Conservation (phyloP, 2,329 filamentous ascomycete species). For the Emergomyces pasteurianus region DNA sequence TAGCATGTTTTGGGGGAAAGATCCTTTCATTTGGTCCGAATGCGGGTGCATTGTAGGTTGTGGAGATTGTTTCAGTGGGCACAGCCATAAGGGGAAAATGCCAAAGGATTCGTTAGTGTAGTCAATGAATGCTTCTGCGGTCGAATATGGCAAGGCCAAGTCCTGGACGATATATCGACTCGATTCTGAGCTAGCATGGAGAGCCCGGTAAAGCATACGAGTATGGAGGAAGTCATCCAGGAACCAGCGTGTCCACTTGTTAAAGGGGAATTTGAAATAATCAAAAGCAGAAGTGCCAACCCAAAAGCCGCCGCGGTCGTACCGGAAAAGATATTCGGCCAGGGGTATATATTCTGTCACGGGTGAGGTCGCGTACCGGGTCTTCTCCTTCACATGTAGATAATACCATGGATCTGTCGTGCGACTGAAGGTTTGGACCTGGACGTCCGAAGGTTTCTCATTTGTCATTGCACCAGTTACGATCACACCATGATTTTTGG, state of each 20-base stretch:
- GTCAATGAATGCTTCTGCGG: slow-evolving; percentile 38
- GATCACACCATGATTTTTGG: slow-evolving; percentile 40
- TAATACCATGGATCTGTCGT: slow-evolving; percentile 62
- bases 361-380: slow-evolving; percentile 6
- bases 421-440: slow-evolving; percentile 41
- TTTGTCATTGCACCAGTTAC: slow-evolving; percentile 47
- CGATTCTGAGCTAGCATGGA: slow-evolving; percentile 44
- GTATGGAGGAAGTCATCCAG: slow-evolving; percentile 49
- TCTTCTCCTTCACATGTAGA: slow-evolving; percentile 45
- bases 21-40: not conserved
- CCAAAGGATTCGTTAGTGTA: slow-evolving; percentile 35
- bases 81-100: slow-evolving; percentile 49
- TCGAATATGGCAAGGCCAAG: slow-evolving; percentile 42
- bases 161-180: slow-evolving; percentile 48
- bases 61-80: slow-evolving; percentile 32
- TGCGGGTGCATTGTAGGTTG: not conserved
- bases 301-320: slow-evolving; percentile 51
- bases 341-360: slow-evolving; percentile 34
- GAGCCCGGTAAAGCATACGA: slow-evolving; percentile 46
- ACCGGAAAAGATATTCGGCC: slow-evolving; percentile 43
- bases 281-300: slow-evolving; percentile 43
- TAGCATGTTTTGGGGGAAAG: slow-evolving; percentile 15
- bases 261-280: slow-evolving; percentile 48
- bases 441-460: slow-evolving; percentile 20
- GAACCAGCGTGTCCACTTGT: slow-evolving; percentile 42